Evolutionary conservation across 169 alveolate species (phyloP), one percentile per base, ranked within the genome.

Genomic region (Eimeria praecox): DNA sequence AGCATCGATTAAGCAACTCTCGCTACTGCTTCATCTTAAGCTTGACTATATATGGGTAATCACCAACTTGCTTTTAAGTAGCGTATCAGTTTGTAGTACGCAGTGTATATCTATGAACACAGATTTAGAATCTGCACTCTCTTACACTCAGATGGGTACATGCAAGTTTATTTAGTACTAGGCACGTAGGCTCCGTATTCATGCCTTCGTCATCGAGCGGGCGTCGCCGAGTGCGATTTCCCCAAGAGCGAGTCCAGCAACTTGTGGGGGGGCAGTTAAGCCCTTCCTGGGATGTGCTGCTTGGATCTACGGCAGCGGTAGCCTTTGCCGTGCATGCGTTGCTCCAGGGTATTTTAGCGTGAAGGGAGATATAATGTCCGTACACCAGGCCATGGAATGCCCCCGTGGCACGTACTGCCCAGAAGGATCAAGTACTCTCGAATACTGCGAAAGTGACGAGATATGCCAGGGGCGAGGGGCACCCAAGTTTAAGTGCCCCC

Each of bases 371-470:
- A 24, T 82, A 33, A 44, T 46, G 90, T 49, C 64, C 27, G 52
- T n/a, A 16, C 24, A 22, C 27, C 64, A 82, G 52, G 90, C 90
- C 62, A 30, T 1, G 3, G 20, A 6, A 9, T 82, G 90, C 71
- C 90, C 90, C 16, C 69, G 42, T 9, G 90, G 90, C 44, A 54
- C 90, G 3, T 30, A 24, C 62, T 82, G 90, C 69, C 75, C 71
- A 44, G 71, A 46, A 9, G 90, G 90, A n/a, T 82, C 90, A 22
- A 8, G 75, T 54, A 54, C 24, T 8, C 40, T 5, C 18, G 52
- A 82, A n/a, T 1, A 24, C 49, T 82, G 90, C 90, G 30, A 71
- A 6, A 5, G 33, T 1, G 90, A 49, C 42, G 73, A 82, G 46
- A 82, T 82, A 44, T 82, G 90, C 90, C 24, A 27, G 71, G 90